These are phyloP conservation scores for Plectosphaerella cucumerina DNA, from an alignment of 2,329 filamentous ascomycete species.

Conservation along the genomic window DNA sequence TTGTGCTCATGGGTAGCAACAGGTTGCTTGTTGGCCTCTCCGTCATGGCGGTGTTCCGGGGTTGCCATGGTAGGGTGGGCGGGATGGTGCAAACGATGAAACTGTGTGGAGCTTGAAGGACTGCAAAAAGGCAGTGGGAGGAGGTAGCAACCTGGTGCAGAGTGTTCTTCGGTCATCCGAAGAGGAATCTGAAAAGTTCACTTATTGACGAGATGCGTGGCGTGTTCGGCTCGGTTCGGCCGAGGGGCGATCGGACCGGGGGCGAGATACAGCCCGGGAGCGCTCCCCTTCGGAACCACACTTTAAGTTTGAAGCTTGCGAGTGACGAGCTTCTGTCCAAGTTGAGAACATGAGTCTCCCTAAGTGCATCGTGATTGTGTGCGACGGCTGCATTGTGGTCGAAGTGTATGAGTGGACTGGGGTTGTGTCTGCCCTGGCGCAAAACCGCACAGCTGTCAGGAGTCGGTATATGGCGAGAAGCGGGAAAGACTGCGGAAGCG, in stretches of 20 bases:
- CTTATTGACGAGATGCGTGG: neutral
- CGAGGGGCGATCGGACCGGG: too few relatives aligned
- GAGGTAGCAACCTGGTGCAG: too few relatives aligned
- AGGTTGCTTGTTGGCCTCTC: neutral
- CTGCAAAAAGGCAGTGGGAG: too few relatives aligned
- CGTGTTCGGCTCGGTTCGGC: neutral
- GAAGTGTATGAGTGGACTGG: too few relatives aligned
- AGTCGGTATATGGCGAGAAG: too few relatives aligned
- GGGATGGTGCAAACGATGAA: neutral
- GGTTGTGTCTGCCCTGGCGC: too few relatives aligned
- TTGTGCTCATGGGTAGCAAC: neutral
- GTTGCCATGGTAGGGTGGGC: too few relatives aligned
- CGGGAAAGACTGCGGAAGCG: too few relatives aligned
- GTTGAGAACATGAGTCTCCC: neutral
- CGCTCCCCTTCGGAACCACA: neutral
- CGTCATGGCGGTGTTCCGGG: neutral
- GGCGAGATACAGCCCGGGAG: too few relatives aligned
- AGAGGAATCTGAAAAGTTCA: neutral
- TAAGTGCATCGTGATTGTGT: neutral
- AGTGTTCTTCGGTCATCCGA: too few relatives aligned
- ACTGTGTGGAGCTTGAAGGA: neutral
- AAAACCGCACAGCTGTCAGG: too few relatives aligned
- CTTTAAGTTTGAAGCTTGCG: neutral
- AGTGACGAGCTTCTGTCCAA: neutral
- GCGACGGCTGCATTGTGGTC: neutral